Evolutionary conservation across 2,329 filamentous ascomycete genomes (phyloP), one percentile per base, ranked within the genome.

Genomic region (Neonectria neomacrospora): DNA sequence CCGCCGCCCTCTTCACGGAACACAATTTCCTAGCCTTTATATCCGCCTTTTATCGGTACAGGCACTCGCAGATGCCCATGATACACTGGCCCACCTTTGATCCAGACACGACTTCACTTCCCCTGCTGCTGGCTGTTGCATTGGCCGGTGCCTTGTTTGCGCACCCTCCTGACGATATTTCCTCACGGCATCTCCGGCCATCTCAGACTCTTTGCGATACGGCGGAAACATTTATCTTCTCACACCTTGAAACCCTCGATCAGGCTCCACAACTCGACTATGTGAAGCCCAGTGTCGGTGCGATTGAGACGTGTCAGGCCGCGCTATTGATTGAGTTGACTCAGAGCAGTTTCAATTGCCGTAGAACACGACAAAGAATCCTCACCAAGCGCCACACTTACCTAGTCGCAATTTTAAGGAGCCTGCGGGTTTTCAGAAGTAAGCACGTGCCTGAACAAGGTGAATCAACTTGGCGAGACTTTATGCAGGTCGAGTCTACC

Each of bases 11-110:
- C 22, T 65, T 70, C 1, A 50, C 60, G 0, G 1, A 28, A 0
- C n/a, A 22, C 0, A 68, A 66, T 22, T 68, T 70, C 6, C 54
- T 62, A 11, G 39, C 54, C 9, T 50, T 45, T 1, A 18, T 70
- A 0, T 48, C 47, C 1, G 32, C 54, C 2, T 30, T 61, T 10
- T 65, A 65, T 4, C 67, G 59, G 9, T 59, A 50, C 1, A 32
- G 67, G 4, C 55, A 68, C 11, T 70, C 66, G 0, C 66, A 58
- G 3, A 56, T 42, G 2, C 32, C 54, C 1, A 45, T 50, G 0
- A 58, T 70, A 5, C 68, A 70, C 20, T 70, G 68, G 67, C 60
- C 68, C 6, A 65, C 67, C 5, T 70, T 70, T 11, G 45, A 64
- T 5, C 63, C 67, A 1, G 55, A 69, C 2, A 51, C 39, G 3